A percentile compares a stretch with the other conserved stretches of the same genome.
Conservation (phyloP, 805 yeast species). For the Saccharomycopsis fibuligera region DNA sequence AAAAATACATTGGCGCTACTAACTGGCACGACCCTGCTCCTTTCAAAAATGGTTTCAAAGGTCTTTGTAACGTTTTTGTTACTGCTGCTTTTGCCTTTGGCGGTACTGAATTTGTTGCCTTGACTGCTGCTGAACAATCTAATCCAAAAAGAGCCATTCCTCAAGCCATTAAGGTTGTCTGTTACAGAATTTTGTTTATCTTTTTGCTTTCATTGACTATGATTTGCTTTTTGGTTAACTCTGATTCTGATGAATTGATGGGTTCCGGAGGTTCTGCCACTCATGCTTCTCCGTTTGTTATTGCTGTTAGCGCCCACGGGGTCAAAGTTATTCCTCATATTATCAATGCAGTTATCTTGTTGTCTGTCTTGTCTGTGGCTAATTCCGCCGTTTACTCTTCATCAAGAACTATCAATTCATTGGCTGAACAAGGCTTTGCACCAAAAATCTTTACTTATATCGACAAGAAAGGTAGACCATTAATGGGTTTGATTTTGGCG, state of each 20-base stretch:
- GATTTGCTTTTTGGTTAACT: slow-evolving; percentile 51
- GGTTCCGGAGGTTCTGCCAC: slow-evolving; percentile 38
- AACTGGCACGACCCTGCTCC: slow-evolving; percentile 53
- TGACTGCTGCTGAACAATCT: slow-evolving; percentile 52
- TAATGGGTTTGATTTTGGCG: slow-evolving; percentile 48
- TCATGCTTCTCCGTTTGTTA: slow-evolving; percentile 61
- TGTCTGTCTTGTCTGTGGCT: slow-evolving; percentile 54
- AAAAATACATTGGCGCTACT: slow-evolving; percentile 43
- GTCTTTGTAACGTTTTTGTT: slow-evolving; percentile 46
- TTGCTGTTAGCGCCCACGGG: slow-evolving; percentile 51
- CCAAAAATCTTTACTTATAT: slow-evolving; percentile 46
- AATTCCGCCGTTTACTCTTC: slow-evolving; percentile 49
- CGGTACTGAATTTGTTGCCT: slow-evolving; percentile 53
- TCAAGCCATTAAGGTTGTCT: slow-evolving; percentile 48
- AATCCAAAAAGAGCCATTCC: slow-evolving; percentile 53
- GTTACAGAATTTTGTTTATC: slow-evolving; percentile 47
- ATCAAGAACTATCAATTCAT: slow-evolving; percentile 45
- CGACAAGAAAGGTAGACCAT: slow-evolving; percentile 56
- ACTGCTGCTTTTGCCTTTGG: slow-evolving; percentile 57
- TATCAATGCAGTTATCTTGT: slow-evolving; percentile 56
- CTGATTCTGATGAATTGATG: slow-evolving; percentile 35
- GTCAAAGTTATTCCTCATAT: slow-evolving; percentile 54
- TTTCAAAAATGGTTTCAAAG: slow-evolving; percentile 47
- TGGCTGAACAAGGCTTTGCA: slow-evolving; percentile 56
- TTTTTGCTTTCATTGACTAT: slow-evolving; percentile 42